Conservation (phyloP, 768 basidiomycete genomes). For the Lepiota brunneoincarnata region DNA sequence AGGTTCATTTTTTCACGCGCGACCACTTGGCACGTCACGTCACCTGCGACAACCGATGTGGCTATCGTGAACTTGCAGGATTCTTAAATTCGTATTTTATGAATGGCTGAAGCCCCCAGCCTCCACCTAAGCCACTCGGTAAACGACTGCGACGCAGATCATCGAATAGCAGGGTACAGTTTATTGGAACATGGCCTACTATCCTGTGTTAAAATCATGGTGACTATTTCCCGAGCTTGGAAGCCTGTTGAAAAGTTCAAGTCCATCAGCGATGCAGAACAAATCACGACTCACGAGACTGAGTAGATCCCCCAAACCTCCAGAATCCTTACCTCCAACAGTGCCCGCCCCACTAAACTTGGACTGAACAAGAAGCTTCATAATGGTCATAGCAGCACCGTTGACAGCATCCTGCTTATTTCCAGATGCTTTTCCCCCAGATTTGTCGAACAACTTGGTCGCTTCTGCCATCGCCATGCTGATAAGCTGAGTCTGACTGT, state of each 20-base stretch:
- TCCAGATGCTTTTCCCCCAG: slow-evolving; percentile 60
- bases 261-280: neutral
- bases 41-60: no score
- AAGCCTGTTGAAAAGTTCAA: slow-evolving; percentile 19
- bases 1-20: no score
- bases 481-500: slow-evolving; percentile 64
- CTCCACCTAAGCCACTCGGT: no score
- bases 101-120: no score
- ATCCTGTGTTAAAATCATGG: neutral
- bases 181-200: no score
- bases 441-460: slow-evolving; percentile 68
- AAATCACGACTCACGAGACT: slow-evolving; percentile 47
- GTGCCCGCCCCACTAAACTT: slow-evolving; percentile 47
- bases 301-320: slow-evolving; percentile 62
- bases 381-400: slow-evolving; percentile 80
- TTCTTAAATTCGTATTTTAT: no score
- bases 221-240: slow-evolving; percentile 19
- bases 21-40: no score
- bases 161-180: no score
- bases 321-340: slow-evolving; percentile 63
- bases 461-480: slow-evolving; percentile 86
- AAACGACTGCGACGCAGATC: no score
- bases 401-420: slow-evolving; percentile 85
- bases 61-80: no score
- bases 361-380: slow-evolving; percentile 77